Percentiles rank a stretch among this genome's conserved stretches.
phyloP scores from a whole-genome alignment of 108 stramenopile genomes.

The Phaeodactylum tricornutum region DNA sequence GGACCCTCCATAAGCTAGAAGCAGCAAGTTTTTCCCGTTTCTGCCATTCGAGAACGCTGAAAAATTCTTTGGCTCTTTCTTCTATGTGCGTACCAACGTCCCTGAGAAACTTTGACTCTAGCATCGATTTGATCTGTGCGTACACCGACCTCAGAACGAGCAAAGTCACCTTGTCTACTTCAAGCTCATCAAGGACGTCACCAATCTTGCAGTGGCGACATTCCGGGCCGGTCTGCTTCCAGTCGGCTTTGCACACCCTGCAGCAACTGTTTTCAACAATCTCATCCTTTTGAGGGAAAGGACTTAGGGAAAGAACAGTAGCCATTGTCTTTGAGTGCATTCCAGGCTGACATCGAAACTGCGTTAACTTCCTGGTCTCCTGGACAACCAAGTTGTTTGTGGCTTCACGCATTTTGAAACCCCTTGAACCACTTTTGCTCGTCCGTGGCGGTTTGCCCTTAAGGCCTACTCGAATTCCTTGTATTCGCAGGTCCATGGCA shows the following conservation, averaged over 20 bases:
- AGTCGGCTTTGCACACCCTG: constrained; percentile 36
- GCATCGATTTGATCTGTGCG: not conserved
- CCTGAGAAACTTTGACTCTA: not conserved
- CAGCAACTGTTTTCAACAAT: constrained; percentile 41
- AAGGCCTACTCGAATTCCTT: constrained; percentile 11
- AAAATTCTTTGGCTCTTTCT: constrained; percentile 22
- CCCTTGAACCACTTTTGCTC: constrained; percentile 3
- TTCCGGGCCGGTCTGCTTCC: constrained; percentile 34
- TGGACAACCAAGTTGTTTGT: constrained; percentile 13
- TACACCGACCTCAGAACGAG: not conserved
- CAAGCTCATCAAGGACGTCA: constrained; percentile 16
- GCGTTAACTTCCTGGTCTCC: constrained; percentile 4
- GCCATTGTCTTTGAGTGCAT: constrained; percentile 11
- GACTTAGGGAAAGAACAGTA: constrained; percentile 11
- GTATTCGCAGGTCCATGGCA: constrained; percentile 23
- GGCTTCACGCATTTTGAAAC: not conserved
- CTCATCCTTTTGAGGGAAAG: constrained; percentile 17
- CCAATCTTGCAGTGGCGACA: constrained; percentile 30
- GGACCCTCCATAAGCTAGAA: constrained; percentile 38
- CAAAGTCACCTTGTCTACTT: constrained; percentile 1
- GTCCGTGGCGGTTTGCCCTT: not conserved
- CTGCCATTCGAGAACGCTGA: constrained; percentile 24
- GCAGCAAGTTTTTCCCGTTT: constrained; percentile 33
- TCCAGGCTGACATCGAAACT: constrained; percentile 14
- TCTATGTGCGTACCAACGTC: constrained; percentile 1